These are phyloP conservation scores for Phytopythium montanum DNA, from an alignment of 352 stramenopile genomes.

Conservation along the genomic window DNA sequence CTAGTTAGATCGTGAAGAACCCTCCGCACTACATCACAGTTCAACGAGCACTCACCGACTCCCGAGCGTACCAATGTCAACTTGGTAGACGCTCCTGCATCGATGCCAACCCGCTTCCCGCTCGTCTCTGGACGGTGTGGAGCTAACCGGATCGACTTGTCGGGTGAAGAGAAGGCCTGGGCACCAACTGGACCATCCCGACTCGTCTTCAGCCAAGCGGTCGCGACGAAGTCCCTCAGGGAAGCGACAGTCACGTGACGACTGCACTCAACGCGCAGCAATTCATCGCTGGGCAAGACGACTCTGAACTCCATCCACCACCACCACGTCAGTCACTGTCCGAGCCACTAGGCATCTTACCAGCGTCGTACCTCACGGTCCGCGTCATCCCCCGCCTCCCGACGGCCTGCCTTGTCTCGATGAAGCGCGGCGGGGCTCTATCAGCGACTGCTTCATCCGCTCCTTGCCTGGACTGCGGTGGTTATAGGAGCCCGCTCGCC, in stretches of 20 bases:
- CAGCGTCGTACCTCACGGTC: background rate
- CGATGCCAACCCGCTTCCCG: too few species aligned
- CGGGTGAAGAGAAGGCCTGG: background rate
- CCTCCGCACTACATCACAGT: background rate
- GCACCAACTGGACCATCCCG: background rate
- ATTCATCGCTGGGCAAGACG: background rate
- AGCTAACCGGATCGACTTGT: background rate
- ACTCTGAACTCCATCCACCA: background rate
- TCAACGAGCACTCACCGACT: slow-evolving; percentile 10
- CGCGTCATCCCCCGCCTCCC: background rate
- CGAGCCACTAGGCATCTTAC: background rate
- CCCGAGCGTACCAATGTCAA: slow-evolving; percentile 21
- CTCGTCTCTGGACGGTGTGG: background rate
- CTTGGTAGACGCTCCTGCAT: slow-evolving; percentile 3
- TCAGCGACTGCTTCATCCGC: background rate
- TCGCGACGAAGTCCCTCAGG: background rate
- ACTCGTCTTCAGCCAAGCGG: background rate
- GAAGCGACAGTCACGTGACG: background rate
- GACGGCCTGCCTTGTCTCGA: background rate
- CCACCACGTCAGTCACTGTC: background rate
- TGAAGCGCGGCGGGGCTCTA: background rate
- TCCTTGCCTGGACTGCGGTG: background rate
- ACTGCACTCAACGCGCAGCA: background rate
- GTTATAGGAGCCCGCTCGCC: background rate
- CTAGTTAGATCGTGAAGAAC: background rate